A percentile compares a stretch with the other conserved stretches of the same genome.
Evolutionary conservation across 1,284 basidiomycete species (phyloP).

Genomic region (Ceratobasidium sp.): DNA sequence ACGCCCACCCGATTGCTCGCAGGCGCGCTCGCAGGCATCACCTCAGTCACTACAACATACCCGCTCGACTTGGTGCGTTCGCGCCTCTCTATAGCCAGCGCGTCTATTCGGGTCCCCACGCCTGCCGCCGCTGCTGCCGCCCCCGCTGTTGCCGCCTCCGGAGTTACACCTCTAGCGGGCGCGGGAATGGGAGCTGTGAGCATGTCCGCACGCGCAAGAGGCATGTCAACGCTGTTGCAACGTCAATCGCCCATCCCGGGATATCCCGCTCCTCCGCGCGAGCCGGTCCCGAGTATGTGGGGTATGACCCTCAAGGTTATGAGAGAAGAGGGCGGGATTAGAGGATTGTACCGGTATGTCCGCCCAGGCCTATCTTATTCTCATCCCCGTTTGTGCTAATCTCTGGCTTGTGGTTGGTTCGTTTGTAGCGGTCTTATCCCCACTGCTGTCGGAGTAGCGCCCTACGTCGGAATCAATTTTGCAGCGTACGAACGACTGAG

Average conservation of each 20-base stretch:
- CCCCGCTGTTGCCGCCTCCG: too few species aligned
- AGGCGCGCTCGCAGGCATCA: slow-evolving; percentile 92
- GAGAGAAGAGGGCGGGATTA: slow-evolving; percentile 89
- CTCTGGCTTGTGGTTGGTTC: slow-evolving; percentile 37
- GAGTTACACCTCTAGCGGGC: too few species aligned
- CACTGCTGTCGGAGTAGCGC: slow-evolving; percentile 92
- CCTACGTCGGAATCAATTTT: slow-evolving; percentile 91
- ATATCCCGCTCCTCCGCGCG: slow-evolving; percentile 46
- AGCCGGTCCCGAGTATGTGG: slow-evolving; percentile 75
- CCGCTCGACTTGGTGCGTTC: slow-evolving; percentile 93
- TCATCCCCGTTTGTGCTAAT: not conserved
- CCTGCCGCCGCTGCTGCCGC: slow-evolving; percentile 47
- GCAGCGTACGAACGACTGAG: slow-evolving; percentile 83
- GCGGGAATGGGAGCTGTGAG: slow-evolving; percentile 26
- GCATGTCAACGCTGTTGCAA: slow-evolving; percentile 47
- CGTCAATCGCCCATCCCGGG: slow-evolving; percentile 41
- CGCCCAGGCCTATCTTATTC: not conserved
- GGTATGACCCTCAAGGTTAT: slow-evolving; percentile 93
- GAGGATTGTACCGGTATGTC: slow-evolving; percentile 79
- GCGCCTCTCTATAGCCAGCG: slow-evolving; percentile 92
- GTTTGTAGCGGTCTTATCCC: slow-evolving; percentile 75
- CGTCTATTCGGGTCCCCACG: slow-evolving; percentile 67
- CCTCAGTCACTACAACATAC: slow-evolving; percentile 92
- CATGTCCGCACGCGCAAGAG: slow-evolving; percentile 16
- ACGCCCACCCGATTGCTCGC: slow-evolving; percentile 85